Base-by-base conservation (phyloP, 176 grass and related monocot species). In the Avena atlantica region DNA sequence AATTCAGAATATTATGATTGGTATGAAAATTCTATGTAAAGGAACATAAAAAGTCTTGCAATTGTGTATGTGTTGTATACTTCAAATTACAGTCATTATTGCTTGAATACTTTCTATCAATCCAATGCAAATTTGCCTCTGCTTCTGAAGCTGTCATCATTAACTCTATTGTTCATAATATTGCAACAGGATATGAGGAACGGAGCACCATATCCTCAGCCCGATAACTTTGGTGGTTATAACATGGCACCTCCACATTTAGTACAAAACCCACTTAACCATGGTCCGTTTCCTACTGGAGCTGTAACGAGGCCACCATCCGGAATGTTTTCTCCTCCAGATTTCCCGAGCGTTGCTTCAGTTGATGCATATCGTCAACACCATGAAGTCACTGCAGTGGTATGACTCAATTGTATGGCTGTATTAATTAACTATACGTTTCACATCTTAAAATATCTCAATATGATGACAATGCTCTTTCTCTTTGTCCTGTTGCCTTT, bases 301-400 rank as follows among this genome's bases (percentile, higher is more conserved):
- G 58, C 71, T 87, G 67, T 81, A 52, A 66, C 83, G 69, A 74
- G 86, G 48, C 91, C 84, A 20, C 89, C 90, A 24, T 71, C 86
- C 2, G 53, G 68, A 82, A 86, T 85, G 78, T 83, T 89, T 79
- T 85, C 78, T 47, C 57, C 87, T 68, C 80, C 68, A 25, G 91
- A 93, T 87, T 91, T 93, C 37, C 73, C 84, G 4, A 63, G 78
- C 58, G 56, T 90, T 14, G 85, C 90, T 91, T 89, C 95, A 21
- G 90, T 91, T 72, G 93, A 99, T 89, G 97, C 94, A 76, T 96
- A 99, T 81, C 65, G 88, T 25, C 94, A 93, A 80, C 94, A 96
- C 48, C 94, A 99, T 89, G 97, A 99, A 90, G 97, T 99, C 34
- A 96, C 92, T 85, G 90, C 93, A 50, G 86, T 80, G 92, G 97